Base-by-base conservation (phyloP, 108 stramenopile species). In the Craspedostauros australis region DNA sequence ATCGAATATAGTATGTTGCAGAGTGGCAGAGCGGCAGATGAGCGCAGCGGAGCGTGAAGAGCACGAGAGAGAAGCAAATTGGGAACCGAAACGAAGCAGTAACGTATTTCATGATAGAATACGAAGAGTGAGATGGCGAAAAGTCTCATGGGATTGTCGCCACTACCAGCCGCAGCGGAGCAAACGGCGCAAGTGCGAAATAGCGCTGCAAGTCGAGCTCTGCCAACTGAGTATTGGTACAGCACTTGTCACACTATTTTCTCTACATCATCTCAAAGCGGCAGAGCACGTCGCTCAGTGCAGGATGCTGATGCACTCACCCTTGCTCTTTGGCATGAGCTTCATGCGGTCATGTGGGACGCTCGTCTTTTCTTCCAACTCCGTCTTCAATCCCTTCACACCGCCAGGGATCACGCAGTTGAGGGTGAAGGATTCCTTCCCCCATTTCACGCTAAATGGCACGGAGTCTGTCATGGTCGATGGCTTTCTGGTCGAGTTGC, bases 261-360 rank as follows among this genome's bases (percentile, higher is more conserved):
- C 11, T 11, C 11, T 36, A 36, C 16, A 9, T 16, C 16, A 9
- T 18, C 16, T 45, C 15, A 9, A 16, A 50, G 11, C 29, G 6
- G 48, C 18, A 18, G 7, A 11, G 9, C 9, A 50, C 9, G 24
- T 36, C 6, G 30, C 30, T 31, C 18, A 9, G 48, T 34, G 7
- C 28, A 50, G 28, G 8, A 33, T 50, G 7, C 15, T 33, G 15
- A 60, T 36, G 50, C 55, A 61, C 63, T 51, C 45, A 50, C 79
- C 82, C 61, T 94, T 94, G 60, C 74, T 78, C 60, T 96, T 98
- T 47, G 88, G 72, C 96, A 98, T 98, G 50, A 99, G 72, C 60
- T 98, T 99, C 79, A 96, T 94, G 8, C 99, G 84, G 41, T 86
- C 92, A 32, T 59, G 70, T 5, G 99, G 99, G 12, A 99, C 96